Percentiles rank a stretch among this genome's conserved stretches.
Conservation (phyloP, 306 rosid genomes). For the Casuarina glauca region DNA sequence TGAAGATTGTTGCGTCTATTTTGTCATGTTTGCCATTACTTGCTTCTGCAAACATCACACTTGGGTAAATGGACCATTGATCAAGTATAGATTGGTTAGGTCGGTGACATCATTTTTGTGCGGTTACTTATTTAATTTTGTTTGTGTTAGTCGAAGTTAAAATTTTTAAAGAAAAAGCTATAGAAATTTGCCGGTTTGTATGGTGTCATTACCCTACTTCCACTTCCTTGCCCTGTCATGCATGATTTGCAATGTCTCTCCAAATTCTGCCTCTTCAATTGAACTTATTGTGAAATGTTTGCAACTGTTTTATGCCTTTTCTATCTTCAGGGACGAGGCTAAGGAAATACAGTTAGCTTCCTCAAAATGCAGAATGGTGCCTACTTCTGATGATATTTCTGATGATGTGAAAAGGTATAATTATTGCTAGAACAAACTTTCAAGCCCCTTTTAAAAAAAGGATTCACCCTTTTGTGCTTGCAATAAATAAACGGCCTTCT, state of each 20-base stretch:
- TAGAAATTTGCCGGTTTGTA: background rate
- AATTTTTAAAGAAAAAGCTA: background rate
- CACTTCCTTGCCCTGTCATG: background rate
- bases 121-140: no score
- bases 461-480: no score
- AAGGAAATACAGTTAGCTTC: constrained; percentile 46
- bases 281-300: background rate
- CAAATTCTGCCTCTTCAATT: background rate
- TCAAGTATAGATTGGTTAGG: no score
- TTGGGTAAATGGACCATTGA: no score
- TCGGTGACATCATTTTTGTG: no score
- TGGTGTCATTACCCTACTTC: background rate
- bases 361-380: constrained; percentile 25
- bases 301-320: constrained; percentile 6
- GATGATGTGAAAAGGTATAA: constrained; percentile 57
- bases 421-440: no score
- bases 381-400: constrained; percentile 42
- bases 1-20: no score
- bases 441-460: no score
- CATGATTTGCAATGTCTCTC: background rate
- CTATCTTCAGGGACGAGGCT: constrained; percentile 63
- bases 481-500: no score
- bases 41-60: no score
- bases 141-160: background rate
- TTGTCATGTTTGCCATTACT: no score